Evolutionary conservation across 2,329 filamentous ascomycete genomes (phyloP).

Genomic region (Cadophora sp.): DNA sequence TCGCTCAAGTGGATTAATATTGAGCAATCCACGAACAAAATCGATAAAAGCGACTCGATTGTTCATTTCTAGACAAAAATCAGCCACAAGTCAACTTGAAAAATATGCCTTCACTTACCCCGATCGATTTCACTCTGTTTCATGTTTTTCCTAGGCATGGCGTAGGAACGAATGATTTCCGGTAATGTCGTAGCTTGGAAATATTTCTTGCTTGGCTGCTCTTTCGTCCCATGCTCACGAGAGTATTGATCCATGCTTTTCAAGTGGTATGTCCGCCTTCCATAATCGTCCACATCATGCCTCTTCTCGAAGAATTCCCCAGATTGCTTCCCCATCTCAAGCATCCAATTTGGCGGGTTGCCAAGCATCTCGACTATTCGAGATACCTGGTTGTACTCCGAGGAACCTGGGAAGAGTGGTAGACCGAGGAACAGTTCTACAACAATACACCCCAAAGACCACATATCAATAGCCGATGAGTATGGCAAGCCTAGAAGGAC

Average conservation of each 20-base stretch:
- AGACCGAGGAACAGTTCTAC: conserved; percentile 96
- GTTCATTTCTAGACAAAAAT: conserved; percentile 80
- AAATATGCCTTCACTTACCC: conserved; percentile 64
- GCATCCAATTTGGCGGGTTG: conserved; percentile 97
- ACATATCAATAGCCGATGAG: conserved; percentile 99
- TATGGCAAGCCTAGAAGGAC: conserved; percentile 95
- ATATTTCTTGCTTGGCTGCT: conserved; percentile 99
- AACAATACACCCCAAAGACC: conserved; percentile 97
- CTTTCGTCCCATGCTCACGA: conserved; percentile 92
- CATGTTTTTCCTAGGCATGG: conserved; percentile 99
- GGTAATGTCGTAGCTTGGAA: conserved; percentile 93
- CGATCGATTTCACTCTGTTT: conserved; percentile 95
- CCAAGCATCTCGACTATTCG: conserved; percentile 98
- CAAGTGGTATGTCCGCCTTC: conserved; percentile 85
- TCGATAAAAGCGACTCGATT: conserved; percentile 98
- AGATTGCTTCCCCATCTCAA: conserved; percentile 98
- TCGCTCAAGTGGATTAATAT: conserved; percentile 92
- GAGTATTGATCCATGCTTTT: conserved; percentile 99
- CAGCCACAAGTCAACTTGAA: conserved; percentile 28
- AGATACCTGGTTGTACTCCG: conserved; percentile 98
- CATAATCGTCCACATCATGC: conserved; percentile 83
- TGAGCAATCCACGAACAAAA: conserved; percentile 91
- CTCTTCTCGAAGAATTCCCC: conserved; percentile 96
- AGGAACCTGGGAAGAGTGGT: conserved; percentile 94
- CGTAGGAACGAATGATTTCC: conserved; percentile 97